phyloP scores from a whole-genome alignment of 495 filamentous ascomycete species.

The Glonium stellatum region DNA sequence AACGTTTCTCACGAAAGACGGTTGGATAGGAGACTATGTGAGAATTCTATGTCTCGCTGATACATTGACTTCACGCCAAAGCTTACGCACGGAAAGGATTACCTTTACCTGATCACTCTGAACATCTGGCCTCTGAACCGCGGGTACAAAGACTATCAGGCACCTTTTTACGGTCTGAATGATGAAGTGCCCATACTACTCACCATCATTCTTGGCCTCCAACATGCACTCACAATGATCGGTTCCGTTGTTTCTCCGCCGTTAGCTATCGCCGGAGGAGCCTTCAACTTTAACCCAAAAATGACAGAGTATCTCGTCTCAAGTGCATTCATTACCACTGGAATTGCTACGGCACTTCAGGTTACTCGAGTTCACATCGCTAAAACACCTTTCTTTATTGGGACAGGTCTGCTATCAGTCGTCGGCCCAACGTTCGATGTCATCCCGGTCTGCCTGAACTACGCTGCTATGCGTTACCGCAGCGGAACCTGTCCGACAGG shows the following conservation, averaged over 20 bases:
- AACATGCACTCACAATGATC: conserved; percentile 37
- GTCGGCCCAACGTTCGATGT: conserved; percentile 40
- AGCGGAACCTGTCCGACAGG: conserved; percentile 29
- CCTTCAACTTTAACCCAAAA: conserved; percentile 31
- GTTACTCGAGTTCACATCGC: conserved; percentile 36
- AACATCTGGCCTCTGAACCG: conserved; percentile 39
- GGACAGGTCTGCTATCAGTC: conserved; percentile 37
- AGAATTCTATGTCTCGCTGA: conserved; percentile 4
- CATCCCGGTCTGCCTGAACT: conserved; percentile 37
- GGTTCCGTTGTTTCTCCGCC: conserved; percentile 37
- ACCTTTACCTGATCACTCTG: conserved; percentile 39
- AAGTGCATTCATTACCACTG: conserved; percentile 38
- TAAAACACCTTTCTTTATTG: conserved; percentile 38
- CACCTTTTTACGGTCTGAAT: conserved; percentile 40
- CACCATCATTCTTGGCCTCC: conserved; percentile 37
- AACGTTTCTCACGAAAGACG: conserved; percentile 34
- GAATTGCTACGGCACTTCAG: conserved; percentile 37
- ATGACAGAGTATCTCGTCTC: conserved; percentile 38
- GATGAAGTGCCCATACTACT: conserved; percentile 36
- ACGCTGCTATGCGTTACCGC: conserved; percentile 35
- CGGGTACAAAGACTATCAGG: conserved; percentile 37
- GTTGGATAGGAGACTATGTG: conserved; percentile 39
- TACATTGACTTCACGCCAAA: conserved; percentile 4
- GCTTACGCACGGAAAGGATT: conserved; percentile 25
- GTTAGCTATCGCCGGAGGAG: conserved; percentile 37